These are phyloP conservation scores for Diaporthe amygdali DNA, from an alignment of 2,329 filamentous ascomycete genomes.

Conservation along the genomic window DNA sequence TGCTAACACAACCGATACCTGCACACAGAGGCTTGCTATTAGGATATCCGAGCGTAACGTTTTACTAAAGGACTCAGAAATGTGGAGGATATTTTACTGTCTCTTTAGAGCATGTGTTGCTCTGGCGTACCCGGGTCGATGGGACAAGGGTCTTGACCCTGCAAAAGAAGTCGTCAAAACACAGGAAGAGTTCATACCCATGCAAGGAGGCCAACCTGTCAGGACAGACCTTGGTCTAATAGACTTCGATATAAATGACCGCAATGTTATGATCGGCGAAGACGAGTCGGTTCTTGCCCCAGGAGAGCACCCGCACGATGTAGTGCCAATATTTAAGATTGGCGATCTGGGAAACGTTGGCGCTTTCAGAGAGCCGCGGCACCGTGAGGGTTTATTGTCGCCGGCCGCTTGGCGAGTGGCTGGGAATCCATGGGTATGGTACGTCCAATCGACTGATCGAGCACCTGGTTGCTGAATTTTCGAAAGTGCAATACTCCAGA, in stretches of 20 bases:
- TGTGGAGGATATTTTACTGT: not conserved
- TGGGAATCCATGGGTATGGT: not conserved
- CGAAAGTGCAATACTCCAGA: not conserved
- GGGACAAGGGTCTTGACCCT: not conserved
- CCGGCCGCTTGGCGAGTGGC: not conserved
- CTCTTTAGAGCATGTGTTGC: not conserved
- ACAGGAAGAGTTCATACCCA: not conserved
- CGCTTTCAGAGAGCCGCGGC: not conserved
- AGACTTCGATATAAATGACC: constrained; percentile 8
- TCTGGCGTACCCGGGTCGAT: not conserved
- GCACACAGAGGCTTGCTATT: not conserved
- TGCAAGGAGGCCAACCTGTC: too few species aligned
- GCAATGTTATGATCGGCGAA: constrained; percentile 9
- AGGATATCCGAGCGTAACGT: not conserved
- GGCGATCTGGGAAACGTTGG: not conserved
- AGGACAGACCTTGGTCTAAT: not conserved
- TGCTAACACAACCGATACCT: not conserved
- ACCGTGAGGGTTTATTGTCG: not conserved
- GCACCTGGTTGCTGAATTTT: too few species aligned
- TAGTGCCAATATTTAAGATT: not conserved
- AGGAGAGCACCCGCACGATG: not conserved
- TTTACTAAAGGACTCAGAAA: not conserved
- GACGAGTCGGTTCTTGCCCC: not conserved
- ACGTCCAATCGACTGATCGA: too few species aligned
- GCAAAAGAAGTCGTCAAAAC: not conserved